Evolutionary conservation across 2,329 filamentous ascomycete species (phyloP).

Genomic region (Pseudopithomyces maydicus): DNA sequence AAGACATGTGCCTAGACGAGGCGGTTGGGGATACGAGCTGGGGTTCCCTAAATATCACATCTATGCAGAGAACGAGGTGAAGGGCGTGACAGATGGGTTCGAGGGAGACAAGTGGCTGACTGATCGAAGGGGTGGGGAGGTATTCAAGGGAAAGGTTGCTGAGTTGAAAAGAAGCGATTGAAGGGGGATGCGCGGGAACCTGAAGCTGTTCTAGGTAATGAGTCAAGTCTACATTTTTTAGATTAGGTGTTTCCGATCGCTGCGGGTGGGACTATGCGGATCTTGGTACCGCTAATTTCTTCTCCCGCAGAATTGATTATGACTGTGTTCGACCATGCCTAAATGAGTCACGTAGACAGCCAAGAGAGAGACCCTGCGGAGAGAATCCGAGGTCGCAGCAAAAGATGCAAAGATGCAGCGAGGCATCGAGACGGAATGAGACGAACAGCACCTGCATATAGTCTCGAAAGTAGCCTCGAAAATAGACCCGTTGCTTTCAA

Average conservation of each 20-base stretch:
- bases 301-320: neutral
- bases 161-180: slow-evolving; percentile 13
- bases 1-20: slow-evolving; percentile 21
- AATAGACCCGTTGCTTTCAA: neutral
- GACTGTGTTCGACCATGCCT: neutral
- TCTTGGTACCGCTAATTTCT: neutral
- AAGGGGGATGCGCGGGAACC: neutral
- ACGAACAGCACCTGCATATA: no score
- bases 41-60: slow-evolving; percentile 25
- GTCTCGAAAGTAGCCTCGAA: neutral
- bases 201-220: neutral
- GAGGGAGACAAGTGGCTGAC: slow-evolving; percentile 25
- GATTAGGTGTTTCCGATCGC: no score
- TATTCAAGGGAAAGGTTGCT: slow-evolving; percentile 17
- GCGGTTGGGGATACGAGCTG: slow-evolving; percentile 25
- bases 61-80: slow-evolving; percentile 29
- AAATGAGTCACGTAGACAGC: no score
- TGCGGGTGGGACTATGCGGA: no score
- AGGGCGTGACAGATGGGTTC: slow-evolving; percentile 31
- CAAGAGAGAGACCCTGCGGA: no score
- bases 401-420: no score
- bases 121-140: slow-evolving; percentile 14
- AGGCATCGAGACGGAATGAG: no score
- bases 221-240: neutral
- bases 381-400: no score